Base-by-base conservation (phyloP, 2,329 filamentous ascomycete genomes). In the Bipolaris oryzae region DNA sequence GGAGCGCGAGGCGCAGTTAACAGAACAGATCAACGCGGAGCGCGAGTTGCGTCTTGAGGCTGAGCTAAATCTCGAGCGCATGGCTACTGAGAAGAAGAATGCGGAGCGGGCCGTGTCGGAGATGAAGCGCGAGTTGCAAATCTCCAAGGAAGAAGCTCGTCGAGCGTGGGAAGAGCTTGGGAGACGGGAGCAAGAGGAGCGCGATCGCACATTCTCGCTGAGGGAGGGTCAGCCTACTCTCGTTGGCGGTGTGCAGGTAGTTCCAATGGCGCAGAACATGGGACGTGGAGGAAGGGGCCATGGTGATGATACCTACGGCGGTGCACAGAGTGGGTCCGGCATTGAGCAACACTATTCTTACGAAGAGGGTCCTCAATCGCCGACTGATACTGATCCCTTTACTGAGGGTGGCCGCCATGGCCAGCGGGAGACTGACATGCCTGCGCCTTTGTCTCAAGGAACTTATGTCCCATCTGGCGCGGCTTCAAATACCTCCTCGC, bases 161-260 rank as follows among this genome's bases (percentile, higher is more conserved):
- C 87, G 95, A 55, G 95, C 95, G 1, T 99, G 95, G 95, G 95
- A 99, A 78, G 95, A 98, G 76, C 85, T 99, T 1, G 95, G 95
- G 21, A 86, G 94, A 49, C 87, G 92, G 49, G 95, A 98, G 76
- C 92, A 97, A 72, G 91, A 96, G 76, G 94, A 97, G 76, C 87
- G 94, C 5, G 93, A 97, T 62, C 86, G 91, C 43, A 95, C 91
- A 1, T 83, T 87, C 25, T 92, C 91, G n/a, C 81, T 99, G 21
- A 88, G 95, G 68, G 89, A 90, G 61, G 95, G 95, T 6, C 87
- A 92, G 58, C 91, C 94, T 13, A 97, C 92, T 1, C 82, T 96
- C 46, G 90, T 99, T 7, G 92, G 93, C 46, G 94, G 94, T 39
- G 92, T 98, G 11, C 93, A 97, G 71, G 95, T 99, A 11, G 91